Percentiles rank a stretch among this genome's conserved stretches.
These are phyloP conservation scores for Euptelea pleiosperma DNA, from an alignment of 164 flowering plant genomes.

Conservation along the genomic window DNA sequence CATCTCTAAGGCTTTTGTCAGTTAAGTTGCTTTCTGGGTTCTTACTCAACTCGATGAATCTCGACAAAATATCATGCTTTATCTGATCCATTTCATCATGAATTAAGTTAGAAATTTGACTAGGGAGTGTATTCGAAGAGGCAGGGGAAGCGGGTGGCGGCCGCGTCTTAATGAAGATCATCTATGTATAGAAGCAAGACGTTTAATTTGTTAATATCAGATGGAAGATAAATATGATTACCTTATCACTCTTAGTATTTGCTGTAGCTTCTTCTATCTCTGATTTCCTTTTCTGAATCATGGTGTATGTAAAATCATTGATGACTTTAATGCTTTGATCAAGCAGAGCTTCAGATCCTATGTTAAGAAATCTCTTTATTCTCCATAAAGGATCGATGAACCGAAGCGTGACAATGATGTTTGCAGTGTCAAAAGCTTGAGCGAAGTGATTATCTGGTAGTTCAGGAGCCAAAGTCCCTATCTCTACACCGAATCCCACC, in stretches of 20 bases:
- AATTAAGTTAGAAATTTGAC: no score
- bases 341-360: conserved; percentile 84
- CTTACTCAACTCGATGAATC: conserved; percentile 76
- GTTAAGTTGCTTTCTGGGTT: conserved; percentile 53
- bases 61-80: conserved; percentile 80
- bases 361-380: conserved; percentile 57
- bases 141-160: no score
- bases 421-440: conserved; percentile 79
- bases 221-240: conserved; percentile 18
- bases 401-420: conserved; percentile 70
- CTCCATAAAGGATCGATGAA: conserved; percentile 90
- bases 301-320: conserved; percentile 80
- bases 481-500: conserved; percentile 95
- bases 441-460: conserved; percentile 74
- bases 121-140: no score
- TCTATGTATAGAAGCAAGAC: no score
- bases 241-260: conserved; percentile 33
- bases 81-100: conserved; percentile 29
- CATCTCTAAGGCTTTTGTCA: conserved; percentile 85
- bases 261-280: conserved; percentile 51
- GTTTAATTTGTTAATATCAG: no score
- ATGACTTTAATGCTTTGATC: conserved; percentile 61
- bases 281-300: conserved; percentile 64
- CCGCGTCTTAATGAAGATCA: no score
- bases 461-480: conserved; percentile 69